Evolutionary conservation across 768 basidiomycete genomes (phyloP).

Genomic region (Lentinus brumalis): DNA sequence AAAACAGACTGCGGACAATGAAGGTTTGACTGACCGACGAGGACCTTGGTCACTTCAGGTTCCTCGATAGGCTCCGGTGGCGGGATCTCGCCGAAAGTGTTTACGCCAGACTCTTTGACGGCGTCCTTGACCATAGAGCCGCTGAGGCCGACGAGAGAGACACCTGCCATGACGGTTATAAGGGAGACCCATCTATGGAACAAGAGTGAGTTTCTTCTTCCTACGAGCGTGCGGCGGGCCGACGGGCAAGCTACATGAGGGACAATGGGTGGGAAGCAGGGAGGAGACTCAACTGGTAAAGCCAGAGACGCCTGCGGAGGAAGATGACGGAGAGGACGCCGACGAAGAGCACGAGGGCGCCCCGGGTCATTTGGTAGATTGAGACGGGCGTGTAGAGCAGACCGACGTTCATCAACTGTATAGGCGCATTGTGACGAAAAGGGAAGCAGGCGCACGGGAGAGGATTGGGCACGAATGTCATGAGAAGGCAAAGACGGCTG

Average conservation of each 20-base stretch:
- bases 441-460: not conserved
- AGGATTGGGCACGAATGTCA: slow-evolving; percentile 1
- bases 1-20: slow-evolving; percentile 14
- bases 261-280: slow-evolving; percentile 19
- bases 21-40: slow-evolving; percentile 58
- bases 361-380: slow-evolving; percentile 96
- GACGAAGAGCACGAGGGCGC: slow-evolving; percentile 92
- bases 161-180: slow-evolving; percentile 83
- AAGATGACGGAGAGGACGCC: slow-evolving; percentile 90
- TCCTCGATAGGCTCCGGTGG: slow-evolving; percentile 51
- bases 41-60: slow-evolving; percentile 67
- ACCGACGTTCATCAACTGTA: slow-evolving; percentile 89
- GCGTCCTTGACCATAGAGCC: slow-evolving; percentile 86
- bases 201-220: slow-evolving; percentile 15
- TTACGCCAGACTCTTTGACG: slow-evolving; percentile 47
- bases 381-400: slow-evolving; percentile 95
- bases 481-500: slow-evolving; percentile 7
- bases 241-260: slow-evolving; percentile 9
- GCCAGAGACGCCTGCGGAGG: slow-evolving; percentile 79
- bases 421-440: slow-evolving; percentile 17
- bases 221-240: not conserved
- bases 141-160: slow-evolving; percentile 83
- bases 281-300: slow-evolving; percentile 70
- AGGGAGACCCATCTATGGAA: slow-evolving; percentile 82
- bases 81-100: slow-evolving; percentile 33